Evolutionary conservation across 2,329 filamentous ascomycete genomes (phyloP), one percentile per base, ranked within the genome.

Genomic region (Claviceps lovelessii): DNA sequence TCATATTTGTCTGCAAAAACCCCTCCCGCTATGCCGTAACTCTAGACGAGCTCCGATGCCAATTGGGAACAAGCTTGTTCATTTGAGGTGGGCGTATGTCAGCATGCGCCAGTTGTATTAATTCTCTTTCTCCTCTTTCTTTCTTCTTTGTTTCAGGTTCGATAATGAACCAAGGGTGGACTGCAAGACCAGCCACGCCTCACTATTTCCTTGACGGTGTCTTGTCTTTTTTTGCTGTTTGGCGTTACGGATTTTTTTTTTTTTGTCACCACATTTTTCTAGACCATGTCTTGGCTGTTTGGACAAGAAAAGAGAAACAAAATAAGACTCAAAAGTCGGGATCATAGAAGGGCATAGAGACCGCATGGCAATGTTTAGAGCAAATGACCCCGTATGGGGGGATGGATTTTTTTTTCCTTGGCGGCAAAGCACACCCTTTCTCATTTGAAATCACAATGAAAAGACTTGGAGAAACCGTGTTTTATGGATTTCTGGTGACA

Each of bases 1-100:
- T 3, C 2, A 23, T 23, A 23, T 23, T 23, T 23, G 23, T 23
- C 23, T 23, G 23, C 2, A 72, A 35, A 35, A 10, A 10, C 9
- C 9, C 9, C 33, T 35, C 9, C 33, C 33, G 4, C 33, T 7
- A 35, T 10, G 9, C 33, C 7, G 33, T 35, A 35, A 10, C 33
- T 35, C 33, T 3, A 35, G 33, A 10, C 33, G 33, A 35, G 33
- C 33, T 35, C 9, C 33, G 33, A 10, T 10, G 33, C 33, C 33
- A 35, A 8, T 10, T 7, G 33, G 33, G 33, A 35, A 35, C 33
- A 35, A 7, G 7, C 6, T 35, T 35, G 9, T 35, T 35, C 33
- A 35, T 35, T 35, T 10, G 33, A 35, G 33, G 33, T 35, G 7
- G 33, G 33, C 33, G 33, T 35, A 35, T 10, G 33, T 35, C 9